Conservation (phyloP, 2,329 filamentous ascomycete species). For the Claviceps sorghi region DNA sequence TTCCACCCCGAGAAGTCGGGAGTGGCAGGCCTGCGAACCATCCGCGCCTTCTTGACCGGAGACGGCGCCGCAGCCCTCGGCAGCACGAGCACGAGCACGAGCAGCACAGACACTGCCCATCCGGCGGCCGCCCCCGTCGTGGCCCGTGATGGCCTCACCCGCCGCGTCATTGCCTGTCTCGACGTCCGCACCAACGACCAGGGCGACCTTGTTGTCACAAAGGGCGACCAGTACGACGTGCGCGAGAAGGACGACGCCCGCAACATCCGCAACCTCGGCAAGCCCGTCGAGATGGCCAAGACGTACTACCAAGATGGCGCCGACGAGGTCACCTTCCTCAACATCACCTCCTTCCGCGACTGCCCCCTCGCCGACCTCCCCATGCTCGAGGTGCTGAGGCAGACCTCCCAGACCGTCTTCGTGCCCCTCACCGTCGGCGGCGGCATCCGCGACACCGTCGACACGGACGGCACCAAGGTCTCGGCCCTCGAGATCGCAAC, state of each 20-base stretch:
- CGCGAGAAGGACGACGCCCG: slow-evolving; percentile 62
- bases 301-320: slow-evolving; percentile 93
- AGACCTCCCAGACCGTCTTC: slow-evolving; percentile 81
- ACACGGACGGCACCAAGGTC: slow-evolving; percentile 75
- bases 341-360: slow-evolving; percentile 96
- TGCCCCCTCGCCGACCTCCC: slow-evolving; percentile 82
- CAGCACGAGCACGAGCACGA: background rate
- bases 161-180: slow-evolving; percentile 86
- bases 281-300: slow-evolving; percentile 87
- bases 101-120: background rate
- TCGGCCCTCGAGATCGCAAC: slow-evolving; percentile 84
- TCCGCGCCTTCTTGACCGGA: slow-evolving; percentile 78
- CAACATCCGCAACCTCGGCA: slow-evolving; percentile 78
- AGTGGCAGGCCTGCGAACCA: slow-evolving; percentile 66
- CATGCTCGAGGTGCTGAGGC: slow-evolving; percentile 86
- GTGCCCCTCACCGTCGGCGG: slow-evolving; percentile 92
- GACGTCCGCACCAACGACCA: slow-evolving; percentile 90
- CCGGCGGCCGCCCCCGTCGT: slow-evolving; percentile 8
- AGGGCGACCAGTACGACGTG: slow-evolving; percentile 97
- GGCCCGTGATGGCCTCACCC: slow-evolving; percentile 58
- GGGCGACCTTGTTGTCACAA: slow-evolving; percentile 92
- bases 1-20: slow-evolving; percentile 98
- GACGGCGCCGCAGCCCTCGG: slow-evolving; percentile 39
- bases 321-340: slow-evolving; percentile 93
- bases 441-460: slow-evolving; percentile 83